Conservation (phyloP, 768 basidiomycete species). For the Suillus fuscotomentosus region DNA sequence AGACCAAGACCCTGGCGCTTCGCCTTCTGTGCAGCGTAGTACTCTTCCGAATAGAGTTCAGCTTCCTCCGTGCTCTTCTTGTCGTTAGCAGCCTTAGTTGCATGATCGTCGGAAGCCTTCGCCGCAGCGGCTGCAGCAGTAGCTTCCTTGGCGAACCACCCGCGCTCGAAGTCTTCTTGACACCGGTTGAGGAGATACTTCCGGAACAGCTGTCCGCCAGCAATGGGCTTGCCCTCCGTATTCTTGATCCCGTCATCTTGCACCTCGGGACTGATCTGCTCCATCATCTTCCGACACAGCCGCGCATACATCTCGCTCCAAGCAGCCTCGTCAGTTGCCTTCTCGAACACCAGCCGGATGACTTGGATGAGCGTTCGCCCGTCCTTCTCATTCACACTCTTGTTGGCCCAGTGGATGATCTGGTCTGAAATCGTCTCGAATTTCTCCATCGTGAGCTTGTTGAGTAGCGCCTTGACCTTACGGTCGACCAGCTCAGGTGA, state of each 20-base stretch:
- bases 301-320: conserved; percentile 99
- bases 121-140: conserved; percentile 54
- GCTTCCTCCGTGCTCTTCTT: conserved; percentile 52
- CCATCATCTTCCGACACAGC: conserved; percentile 94
- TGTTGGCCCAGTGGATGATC: conserved; percentile 95
- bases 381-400: conserved; percentile 87
- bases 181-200: conserved; percentile 96
- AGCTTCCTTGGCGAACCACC: conserved; percentile 88
- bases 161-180: conserved; percentile 96
- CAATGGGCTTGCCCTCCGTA: conserved; percentile 81
- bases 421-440: conserved; percentile 96
- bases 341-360: conserved; percentile 94
- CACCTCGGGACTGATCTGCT: conserved; percentile 83
- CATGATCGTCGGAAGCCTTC: conserved; percentile 83
- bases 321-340: conserved; percentile 93
- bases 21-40: conserved; percentile 94
- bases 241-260: conserved; percentile 86
- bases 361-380: conserved; percentile 94
- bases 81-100: conserved; percentile 66
- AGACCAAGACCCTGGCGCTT: conserved; percentile 96
- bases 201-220: conserved; percentile 92
- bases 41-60: conserved; percentile 91
- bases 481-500: conserved; percentile 87
- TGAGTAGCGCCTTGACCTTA: conserved; percentile 88
- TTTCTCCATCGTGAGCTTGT: conserved; percentile 96